Percentiles rank a stretch among this genome's conserved stretches.
These are phyloP conservation scores for Linnemannia elongata DNA, from an alignment of 192 early-diverging fungal genomes.

Conservation along the genomic window DNA sequence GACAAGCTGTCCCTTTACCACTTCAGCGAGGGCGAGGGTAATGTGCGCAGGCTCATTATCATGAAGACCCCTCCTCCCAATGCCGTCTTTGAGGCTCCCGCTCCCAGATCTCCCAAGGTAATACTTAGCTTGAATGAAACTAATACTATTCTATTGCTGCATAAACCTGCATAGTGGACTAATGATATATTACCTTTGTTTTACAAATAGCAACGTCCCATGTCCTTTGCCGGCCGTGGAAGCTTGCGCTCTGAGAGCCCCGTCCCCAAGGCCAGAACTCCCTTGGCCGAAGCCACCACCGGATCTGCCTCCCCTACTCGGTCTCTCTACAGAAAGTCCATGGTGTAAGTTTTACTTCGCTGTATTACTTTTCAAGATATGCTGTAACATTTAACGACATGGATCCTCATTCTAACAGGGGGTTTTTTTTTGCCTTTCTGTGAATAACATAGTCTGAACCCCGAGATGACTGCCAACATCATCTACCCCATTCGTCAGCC, in stretches of 20 bases:
- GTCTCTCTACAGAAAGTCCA: constrained; percentile 67
- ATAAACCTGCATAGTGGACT: not conserved
- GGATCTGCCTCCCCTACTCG: constrained; percentile 63
- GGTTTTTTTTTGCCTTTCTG: not conserved
- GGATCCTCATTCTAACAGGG: not conserved
- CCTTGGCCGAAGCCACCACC: constrained; percentile 20
- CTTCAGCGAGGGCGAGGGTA: constrained; percentile 67
- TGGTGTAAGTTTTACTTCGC: constrained; percentile 37
- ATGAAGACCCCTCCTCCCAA: constrained; percentile 54
- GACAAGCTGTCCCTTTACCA: constrained; percentile 76
- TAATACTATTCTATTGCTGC: not conserved
- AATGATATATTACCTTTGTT: not conserved
- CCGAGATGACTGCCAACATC: constrained; percentile 56
- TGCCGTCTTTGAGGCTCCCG: constrained; percentile 22
- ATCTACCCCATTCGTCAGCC: constrained; percentile 85
- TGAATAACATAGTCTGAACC: constrained; percentile 47
- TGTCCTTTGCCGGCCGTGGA: constrained; percentile 50
- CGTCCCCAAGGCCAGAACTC: constrained; percentile 27
- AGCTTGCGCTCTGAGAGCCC: constrained; percentile 45
- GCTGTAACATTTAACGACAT: not conserved
- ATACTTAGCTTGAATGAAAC: not conserved
- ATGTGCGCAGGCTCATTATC: constrained; percentile 60
- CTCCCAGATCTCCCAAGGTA: constrained; percentile 42
- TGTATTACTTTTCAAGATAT: not conserved
- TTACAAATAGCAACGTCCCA: constrained; percentile 40